These are phyloP conservation scores for Pichia pseudocactophila DNA, from an alignment of 805 yeast species.

Conservation along the genomic window DNA sequence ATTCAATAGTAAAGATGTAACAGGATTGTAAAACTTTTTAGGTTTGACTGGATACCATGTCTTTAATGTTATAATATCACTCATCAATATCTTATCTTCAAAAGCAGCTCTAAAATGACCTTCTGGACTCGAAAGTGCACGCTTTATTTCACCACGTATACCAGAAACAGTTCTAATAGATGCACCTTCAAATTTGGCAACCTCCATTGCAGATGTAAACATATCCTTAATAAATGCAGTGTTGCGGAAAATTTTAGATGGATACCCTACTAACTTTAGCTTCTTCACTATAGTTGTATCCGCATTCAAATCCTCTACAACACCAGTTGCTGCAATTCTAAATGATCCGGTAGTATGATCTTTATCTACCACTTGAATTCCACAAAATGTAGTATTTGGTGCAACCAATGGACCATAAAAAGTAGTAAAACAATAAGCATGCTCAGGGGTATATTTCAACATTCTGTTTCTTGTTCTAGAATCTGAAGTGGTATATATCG, in stretches of 20 bases:
- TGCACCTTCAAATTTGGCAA: conserved; percentile 97
- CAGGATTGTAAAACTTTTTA: conserved; percentile 90
- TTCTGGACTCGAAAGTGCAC: conserved; percentile 89
- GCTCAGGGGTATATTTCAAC: conserved; percentile 98
- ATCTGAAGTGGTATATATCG: conserved; percentile 92
- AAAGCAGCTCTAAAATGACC: conserved; percentile 95
- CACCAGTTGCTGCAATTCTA: conserved; percentile 94
- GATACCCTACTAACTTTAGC: conserved; percentile 89
- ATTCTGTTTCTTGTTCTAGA: conserved; percentile 96
- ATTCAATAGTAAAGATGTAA: conserved; percentile 71
- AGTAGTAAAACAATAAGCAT: conserved; percentile 90
- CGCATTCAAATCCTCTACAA: conserved; percentile 87
- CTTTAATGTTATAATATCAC: conserved; percentile 81
- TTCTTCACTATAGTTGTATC: conserved; percentile 90
- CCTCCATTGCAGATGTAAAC: conserved; percentile 89
- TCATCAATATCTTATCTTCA: conserved; percentile 87
- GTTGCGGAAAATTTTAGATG: conserved; percentile 86
- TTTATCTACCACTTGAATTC: conserved; percentile 80
- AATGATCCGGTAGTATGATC: conserved; percentile 81
- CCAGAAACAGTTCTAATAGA: conserved; percentile 95
- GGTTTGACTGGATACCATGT: conserved; percentile 96
- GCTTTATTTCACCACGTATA: conserved; percentile 92
- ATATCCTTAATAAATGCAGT: conserved; percentile 96
- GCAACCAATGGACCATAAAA: conserved; percentile 96
- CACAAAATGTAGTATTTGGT: conserved; percentile 96